These are phyloP conservation scores for Wickerhamomyces bovis DNA, from an alignment of 805 yeast genomes.

Conservation along the genomic window DNA sequence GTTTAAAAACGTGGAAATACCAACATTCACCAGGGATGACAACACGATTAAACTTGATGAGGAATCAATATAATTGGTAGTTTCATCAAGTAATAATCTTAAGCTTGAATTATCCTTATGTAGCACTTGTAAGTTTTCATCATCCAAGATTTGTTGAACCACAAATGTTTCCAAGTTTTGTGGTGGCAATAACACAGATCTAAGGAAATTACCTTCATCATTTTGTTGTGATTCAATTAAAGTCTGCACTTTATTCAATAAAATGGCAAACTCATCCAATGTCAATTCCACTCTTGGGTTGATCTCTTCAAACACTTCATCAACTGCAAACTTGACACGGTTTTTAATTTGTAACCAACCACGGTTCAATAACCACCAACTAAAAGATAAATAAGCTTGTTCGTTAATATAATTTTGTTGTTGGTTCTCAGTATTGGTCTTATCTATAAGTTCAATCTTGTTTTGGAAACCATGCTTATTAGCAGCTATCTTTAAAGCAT, in stretches of 20 bases:
- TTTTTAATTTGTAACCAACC: slow-evolving; percentile 66
- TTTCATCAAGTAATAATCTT: slow-evolving; percentile 35
- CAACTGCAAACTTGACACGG: slow-evolving; percentile 51
- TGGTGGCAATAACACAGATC: slow-evolving; percentile 42
- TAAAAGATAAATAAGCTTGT: slow-evolving; percentile 77
- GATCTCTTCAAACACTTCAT: slow-evolving; percentile 51
- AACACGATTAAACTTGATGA: slow-evolving; percentile 30
- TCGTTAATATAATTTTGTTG: slow-evolving; percentile 50
- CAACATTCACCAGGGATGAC: slow-evolving; percentile 28
- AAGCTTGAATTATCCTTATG: slow-evolving; percentile 26
- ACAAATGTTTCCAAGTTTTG: slow-evolving; percentile 45
- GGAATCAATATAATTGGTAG: slow-evolving; percentile 35
- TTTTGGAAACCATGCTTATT: slow-evolving; percentile 27
- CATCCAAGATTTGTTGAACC: slow-evolving; percentile 45
- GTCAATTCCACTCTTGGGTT: slow-evolving; percentile 71
- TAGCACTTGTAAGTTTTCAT: slow-evolving; percentile 30
- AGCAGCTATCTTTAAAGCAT: slow-evolving; percentile 68
- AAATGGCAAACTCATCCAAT: slow-evolving; percentile 49
- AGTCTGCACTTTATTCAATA: slow-evolving; percentile 34
- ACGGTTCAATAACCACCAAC: slow-evolving; percentile 90
- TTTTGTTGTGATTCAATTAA: slow-evolving; percentile 25
- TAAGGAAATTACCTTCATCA: slow-evolving; percentile 18
- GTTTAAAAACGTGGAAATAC: slow-evolving; percentile 30
- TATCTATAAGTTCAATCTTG: slow-evolving; percentile 16
- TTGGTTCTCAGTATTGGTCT: slow-evolving; percentile 9